A percentile compares a stretch with the other conserved stretches of the same genome.
Evolutionary conservation across 352 stramenopile genomes (phyloP).

Genomic region (Elongisporangium senticosum): DNA sequence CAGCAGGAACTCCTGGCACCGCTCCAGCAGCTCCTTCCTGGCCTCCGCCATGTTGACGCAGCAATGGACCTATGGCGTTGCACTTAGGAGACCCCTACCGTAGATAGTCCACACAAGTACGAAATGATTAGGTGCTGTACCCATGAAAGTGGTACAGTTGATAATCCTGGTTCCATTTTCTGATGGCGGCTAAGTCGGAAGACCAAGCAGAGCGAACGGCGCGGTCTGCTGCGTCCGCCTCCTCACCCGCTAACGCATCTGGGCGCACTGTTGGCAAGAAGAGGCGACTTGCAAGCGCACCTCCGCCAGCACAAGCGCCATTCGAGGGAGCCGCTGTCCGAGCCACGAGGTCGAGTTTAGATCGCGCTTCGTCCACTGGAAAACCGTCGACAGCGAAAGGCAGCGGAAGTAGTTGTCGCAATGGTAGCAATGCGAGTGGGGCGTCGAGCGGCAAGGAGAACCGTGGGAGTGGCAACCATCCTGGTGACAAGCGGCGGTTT

Average conservation of each 20-base stretch:
- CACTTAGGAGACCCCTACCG: not conserved
- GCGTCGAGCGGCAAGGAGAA: not conserved
- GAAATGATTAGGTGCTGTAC: not conserved
- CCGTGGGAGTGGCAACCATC: not conserved
- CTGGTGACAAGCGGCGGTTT: not conserved
- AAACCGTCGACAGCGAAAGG: not conserved
- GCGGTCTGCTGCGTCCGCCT: not conserved
- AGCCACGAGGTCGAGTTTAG: not conserved
- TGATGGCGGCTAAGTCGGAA: not conserved
- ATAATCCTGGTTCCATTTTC: not conserved
- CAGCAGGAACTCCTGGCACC: conserved; percentile 65
- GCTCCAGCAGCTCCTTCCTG: conserved; percentile 35
- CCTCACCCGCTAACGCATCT: not conserved
- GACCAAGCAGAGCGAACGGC: not conserved
- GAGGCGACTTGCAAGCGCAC: not conserved
- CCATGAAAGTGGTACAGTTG: not conserved
- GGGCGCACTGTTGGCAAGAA: not conserved
- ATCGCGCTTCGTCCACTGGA: not conserved
- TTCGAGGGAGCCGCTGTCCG: not conserved
- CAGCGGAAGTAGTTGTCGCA: conserved; percentile 3
- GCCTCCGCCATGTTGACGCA: conserved; percentile 12
- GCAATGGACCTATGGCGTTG: not conserved
- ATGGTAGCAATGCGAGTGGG: conserved; percentile 7
- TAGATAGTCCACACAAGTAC: not conserved
- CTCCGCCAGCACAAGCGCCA: not conserved